Evolutionary conservation across 192 early-diverging fungal species (phyloP).

Genomic region (Coemansia sp.): DNA sequence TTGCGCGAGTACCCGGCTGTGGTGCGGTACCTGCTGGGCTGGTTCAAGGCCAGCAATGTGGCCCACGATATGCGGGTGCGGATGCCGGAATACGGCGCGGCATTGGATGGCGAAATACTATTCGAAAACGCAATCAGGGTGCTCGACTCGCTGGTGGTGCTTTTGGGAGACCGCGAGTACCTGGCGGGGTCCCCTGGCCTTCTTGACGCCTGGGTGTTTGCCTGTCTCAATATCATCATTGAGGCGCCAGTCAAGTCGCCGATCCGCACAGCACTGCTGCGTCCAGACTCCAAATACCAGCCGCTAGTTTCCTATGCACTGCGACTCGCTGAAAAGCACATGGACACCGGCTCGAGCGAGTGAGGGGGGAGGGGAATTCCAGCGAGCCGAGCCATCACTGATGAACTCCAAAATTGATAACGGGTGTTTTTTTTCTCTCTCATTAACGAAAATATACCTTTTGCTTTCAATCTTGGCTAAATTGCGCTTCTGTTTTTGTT

Average conservation of each 20-base stretch:
- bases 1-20: conserved; percentile 20
- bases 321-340: conserved; percentile 16
- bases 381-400: not conserved
- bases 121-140: conserved; percentile 33
- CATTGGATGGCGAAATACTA: conserved; percentile 31
- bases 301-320: conserved; percentile 27
- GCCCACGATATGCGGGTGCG: conserved; percentile 5
- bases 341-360: not conserved
- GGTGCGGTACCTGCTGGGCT: conserved; percentile 10
- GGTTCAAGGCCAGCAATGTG: conserved; percentile 3
- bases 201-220: conserved; percentile 34
- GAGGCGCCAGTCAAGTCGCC: conserved; percentile 34
- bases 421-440: not conserved
- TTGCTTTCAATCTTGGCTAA: not conserved
- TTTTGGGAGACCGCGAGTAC: conserved; percentile 21
- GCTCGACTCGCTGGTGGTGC: conserved; percentile 24
- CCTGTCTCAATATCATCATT: conserved; percentile 31
- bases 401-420: not conserved
- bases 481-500: not conserved
- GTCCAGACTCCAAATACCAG: conserved; percentile 12
- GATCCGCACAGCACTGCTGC: conserved; percentile 22
- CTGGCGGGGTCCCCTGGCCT: conserved; percentile 16
- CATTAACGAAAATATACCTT: not conserved
- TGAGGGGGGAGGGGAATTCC: not conserved
- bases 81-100: conserved; percentile 30